Conservation (phyloP, 106 monocot genomes). For the Allium fistulosum region DNA sequence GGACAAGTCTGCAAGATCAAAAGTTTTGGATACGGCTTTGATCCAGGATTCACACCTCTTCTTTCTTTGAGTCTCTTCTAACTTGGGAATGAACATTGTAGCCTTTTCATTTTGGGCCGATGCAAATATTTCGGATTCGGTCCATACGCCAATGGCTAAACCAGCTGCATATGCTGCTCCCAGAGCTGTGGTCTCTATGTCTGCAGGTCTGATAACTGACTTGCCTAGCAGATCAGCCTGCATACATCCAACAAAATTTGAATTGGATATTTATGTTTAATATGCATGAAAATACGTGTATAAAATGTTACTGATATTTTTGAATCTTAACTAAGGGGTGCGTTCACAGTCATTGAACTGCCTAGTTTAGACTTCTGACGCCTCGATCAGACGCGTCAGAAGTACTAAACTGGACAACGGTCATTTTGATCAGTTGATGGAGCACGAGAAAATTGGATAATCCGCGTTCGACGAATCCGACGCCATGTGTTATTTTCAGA, state of each 20-base stretch:
- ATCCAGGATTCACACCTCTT: conserved; percentile 75
- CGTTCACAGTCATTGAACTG: no score
- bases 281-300: no score
- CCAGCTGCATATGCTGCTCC: conserved; percentile 92
- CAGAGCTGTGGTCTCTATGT: conserved; percentile 78
- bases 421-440: no score
- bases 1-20: conserved; percentile 75
- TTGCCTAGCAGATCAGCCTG: conserved; percentile 87
- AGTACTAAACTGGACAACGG: no score
- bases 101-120: conserved; percentile 22
- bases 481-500: no score
- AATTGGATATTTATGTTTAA: no score
- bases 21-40: conserved; percentile 69
- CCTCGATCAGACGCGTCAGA: no score
- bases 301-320: no score
- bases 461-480: no score
- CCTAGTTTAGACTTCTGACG: no score
- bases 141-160: conserved; percentile 66
- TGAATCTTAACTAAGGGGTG: no score
- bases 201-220: conserved; percentile 61
- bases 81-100: conserved; percentile 44
- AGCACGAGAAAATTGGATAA: no score
- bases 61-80: conserved; percentile 44
- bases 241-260: neutral
- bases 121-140: conserved; percentile 55